Evolutionary conservation across 768 basidiomycete genomes (phyloP), one percentile per base, ranked within the genome.

Genomic region (Xerocomellus amylosporus): DNA sequence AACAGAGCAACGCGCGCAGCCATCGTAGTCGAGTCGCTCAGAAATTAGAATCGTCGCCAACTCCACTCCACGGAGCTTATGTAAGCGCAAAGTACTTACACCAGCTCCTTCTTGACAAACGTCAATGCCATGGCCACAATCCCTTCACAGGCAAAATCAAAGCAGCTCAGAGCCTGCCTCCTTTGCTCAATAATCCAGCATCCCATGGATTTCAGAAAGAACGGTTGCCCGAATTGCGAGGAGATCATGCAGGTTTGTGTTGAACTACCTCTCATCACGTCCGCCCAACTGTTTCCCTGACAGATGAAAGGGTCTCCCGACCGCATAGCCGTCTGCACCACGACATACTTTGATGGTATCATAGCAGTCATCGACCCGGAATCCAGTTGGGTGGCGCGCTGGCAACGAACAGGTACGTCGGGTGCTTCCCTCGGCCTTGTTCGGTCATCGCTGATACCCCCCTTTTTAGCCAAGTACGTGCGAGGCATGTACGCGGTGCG

Each of bases 201-300:
- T 0, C 84, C 92, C 0, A 75, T 77, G 38, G 96, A 98, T 61
- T 99, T 98, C 69, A 77, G 87, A 40, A 85, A 82, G 62, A 74
- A 77, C 20, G 97, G 97, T 6, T 99, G 97, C 69, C 96, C 96
- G 41, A 99, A 99, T 70, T 99, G 97, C 67, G 96, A 98, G 63
- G 92, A 96, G 67, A 79, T 95, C 60, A 81, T 98, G 70, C 88
- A 94, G 79, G 96, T 95, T 55, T 51, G 81, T 69, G 8, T 30
- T 36, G 36, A 36, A 8, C 28, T 22, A 26, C 54, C 7, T 49
- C 5, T 46, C 14, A 5, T 28, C 46, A 13, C 24, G n/a, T 57
- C 37, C 46, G 36, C 31, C 31, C 20, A 30, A 49, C 19, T 15
- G n/a, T 45, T 33, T 33, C 42, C 19, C 49, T 39, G 20, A 45